phyloP scores from a whole-genome alignment of 495 filamentous ascomycete species.

The Friedmanniomyces endolithicus region DNA sequence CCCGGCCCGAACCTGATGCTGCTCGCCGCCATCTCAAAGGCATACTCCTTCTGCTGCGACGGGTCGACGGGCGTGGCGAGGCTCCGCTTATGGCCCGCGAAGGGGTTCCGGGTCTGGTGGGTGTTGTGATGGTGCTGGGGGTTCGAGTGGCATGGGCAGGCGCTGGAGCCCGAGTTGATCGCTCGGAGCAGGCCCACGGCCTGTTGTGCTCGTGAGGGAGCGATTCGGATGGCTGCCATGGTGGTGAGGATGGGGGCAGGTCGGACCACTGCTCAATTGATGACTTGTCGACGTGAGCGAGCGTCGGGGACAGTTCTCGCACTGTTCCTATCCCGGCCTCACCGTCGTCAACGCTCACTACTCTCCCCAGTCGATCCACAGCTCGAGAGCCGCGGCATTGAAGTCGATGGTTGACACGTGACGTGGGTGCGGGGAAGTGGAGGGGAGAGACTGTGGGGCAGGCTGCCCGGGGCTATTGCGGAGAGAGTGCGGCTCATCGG shows the following conservation, averaged over 20 bases:
- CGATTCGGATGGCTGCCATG: slow-evolving; percentile 23
- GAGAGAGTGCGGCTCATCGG: too few relatives aligned
- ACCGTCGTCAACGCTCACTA: too few relatives aligned
- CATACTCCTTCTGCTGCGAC: slow-evolving; percentile 79
- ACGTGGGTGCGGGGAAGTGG: too few relatives aligned
- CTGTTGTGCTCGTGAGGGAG: slow-evolving; percentile 54
- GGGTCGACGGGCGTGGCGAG: slow-evolving; percentile 63
- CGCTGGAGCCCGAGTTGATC: slow-evolving; percentile 78
- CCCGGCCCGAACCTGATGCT: slow-evolving; percentile 89
- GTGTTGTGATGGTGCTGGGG: slow-evolving; percentile 45
- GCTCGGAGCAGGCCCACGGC: slow-evolving; percentile 77
- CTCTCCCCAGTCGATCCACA: too few relatives aligned
- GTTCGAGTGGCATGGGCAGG: slow-evolving; percentile 86
- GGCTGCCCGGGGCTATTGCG: too few relatives aligned
- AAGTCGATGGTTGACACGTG: too few relatives aligned
- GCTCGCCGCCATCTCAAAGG: slow-evolving; percentile 94
- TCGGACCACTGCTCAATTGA: not conserved
- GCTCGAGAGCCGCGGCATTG: too few relatives aligned
- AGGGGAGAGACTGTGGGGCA: too few relatives aligned
- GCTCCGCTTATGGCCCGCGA: slow-evolving; percentile 41
- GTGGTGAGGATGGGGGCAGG: not conserved
- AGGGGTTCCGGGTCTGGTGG: slow-evolving; percentile 16
- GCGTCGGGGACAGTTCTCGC: too few relatives aligned
- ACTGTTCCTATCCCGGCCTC: too few relatives aligned
- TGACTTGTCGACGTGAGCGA: not conserved